A percentile compares a stretch with the other conserved stretches of the same genome.
phyloP scores from a whole-genome alignment of 495 filamentous ascomycete species.

The Geoglossum glabrum region DNA sequence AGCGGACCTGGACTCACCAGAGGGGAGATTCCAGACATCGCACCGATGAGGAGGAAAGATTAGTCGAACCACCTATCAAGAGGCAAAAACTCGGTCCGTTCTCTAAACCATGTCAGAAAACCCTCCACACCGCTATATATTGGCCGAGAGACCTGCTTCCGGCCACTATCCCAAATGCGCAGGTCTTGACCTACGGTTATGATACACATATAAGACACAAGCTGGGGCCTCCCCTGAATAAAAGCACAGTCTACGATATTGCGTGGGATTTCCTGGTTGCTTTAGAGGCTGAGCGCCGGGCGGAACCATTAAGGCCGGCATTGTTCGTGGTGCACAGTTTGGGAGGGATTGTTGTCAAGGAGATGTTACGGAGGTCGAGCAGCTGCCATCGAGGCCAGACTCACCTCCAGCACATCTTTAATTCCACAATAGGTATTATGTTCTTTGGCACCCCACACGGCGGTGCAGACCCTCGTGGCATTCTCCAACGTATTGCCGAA shows the following conservation, averaged over 20 bases:
- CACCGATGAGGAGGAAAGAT: neutral
- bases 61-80: constrained; percentile 3
- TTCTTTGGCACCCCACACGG: constrained; percentile 25
- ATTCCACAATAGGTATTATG: constrained; percentile 20
- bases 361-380: constrained; percentile 17
- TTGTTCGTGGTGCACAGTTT: constrained; percentile 28
- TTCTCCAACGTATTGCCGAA: constrained; percentile 8
- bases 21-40: neutral
- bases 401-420: constrained; percentile 13
- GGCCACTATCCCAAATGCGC: neutral
- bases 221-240: constrained; percentile 11
- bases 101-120: neutral
- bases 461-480: constrained; percentile 14
- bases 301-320: constrained; percentile 15
- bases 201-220: constrained; percentile 16
- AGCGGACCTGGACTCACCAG: constrained; percentile 16
- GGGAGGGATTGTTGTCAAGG: constrained; percentile 22
- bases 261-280: constrained; percentile 19
- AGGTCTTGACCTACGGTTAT: constrained; percentile 3
- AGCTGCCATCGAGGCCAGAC: constrained; percentile 5
- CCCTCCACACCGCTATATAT: neutral
- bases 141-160: constrained; percentile 4
- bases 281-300: constrained; percentile 16
- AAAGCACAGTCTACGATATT: constrained; percentile 20
- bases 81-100: neutral